Base-by-base conservation (phyloP, 352 stramenopile genomes). In the Phytophthora pseudosyringae region DNA sequence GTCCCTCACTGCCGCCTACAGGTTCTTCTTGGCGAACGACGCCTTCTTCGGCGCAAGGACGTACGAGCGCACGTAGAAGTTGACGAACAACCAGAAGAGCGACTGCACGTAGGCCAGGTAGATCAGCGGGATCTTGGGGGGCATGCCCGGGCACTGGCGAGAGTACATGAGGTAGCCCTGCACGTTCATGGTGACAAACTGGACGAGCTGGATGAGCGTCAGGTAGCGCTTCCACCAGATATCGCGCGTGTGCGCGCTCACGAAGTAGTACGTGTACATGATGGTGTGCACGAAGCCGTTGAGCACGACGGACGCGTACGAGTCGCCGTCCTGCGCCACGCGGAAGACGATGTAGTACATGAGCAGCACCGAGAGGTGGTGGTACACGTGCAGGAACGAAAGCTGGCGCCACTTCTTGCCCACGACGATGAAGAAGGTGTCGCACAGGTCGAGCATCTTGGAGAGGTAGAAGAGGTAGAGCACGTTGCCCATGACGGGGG, bases 211-310 rank as follows among this genome's bases (percentile, higher is more conserved):
- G 57, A 98, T 88, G 16, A 86, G 73, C 43, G 96, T 99, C 31
- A 99, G 74, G 72, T 90, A 97, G 28, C 91, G 95, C 73, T 98
- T 98, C 96, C 96, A 99, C 94, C 94, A 98, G 73, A 98, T 98
- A 48, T 94, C 75, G 56, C 96, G 97, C 40, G 94, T 98, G 80
- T 98, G 93, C 73, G 97, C 94, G 76, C 88, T 97, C 33, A 98
- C 95, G 63, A 98, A 98, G 90, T 98, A 99, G 80, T 99, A 99
- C 11, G 90, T 98, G 88, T 99, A 99, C 95, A 99, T 98, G 71
- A 99, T 94, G 36, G 92, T 98, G 79, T 99, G 96, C 62, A 99
- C 97, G 70, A 98, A 97, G 60, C 91, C 89, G 71, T 99, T 99
- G 39, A 98, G 75, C 25, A 98, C 70, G 57, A 98, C 94, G 25